Evolutionary conservation across 805 yeast species (phyloP).

Genomic region (Grigorovia jiainica): DNA sequence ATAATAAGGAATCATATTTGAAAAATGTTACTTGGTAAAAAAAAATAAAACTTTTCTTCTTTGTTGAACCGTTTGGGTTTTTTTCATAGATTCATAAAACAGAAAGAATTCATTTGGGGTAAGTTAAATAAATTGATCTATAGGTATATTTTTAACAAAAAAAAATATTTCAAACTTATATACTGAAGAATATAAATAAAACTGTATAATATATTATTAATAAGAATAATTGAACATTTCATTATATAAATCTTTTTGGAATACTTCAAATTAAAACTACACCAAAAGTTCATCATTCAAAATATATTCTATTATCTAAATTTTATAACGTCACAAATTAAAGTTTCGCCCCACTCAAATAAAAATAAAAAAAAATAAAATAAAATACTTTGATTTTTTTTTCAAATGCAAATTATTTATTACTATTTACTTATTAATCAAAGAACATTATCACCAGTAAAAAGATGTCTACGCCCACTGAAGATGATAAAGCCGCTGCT

Average conservation of each 20-base stretch:
- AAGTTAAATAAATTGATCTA: too few species aligned
- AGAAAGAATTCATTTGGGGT: too few species aligned
- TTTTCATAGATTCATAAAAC: too few species aligned
- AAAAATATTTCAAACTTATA: neutral
- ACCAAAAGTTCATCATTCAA: too few species aligned
- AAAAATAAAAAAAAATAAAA: neutral
- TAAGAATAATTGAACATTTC: neutral
- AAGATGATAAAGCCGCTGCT: conserved; percentile 30
- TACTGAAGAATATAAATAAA: too few species aligned
- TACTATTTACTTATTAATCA: neutral
- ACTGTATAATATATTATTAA: neutral
- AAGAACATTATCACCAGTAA: neutral
- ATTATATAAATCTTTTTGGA: too few species aligned
- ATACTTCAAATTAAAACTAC: too few species aligned
- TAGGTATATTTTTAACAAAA: too few species aligned
- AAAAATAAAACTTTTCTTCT: neutral
- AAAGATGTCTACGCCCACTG: conserved; percentile 5
- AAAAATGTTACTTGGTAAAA: conserved; percentile 21
- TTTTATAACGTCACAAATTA: too few species aligned
- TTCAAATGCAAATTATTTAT: neutral
- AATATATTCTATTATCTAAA: too few species aligned
- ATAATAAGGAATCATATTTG: conserved; percentile 8
- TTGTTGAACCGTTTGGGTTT: too few species aligned
- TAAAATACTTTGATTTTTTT: neutral
- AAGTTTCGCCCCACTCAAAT: too few species aligned